Evolutionary conservation across 345 rosid species (phyloP), one percentile per base, ranked within the genome.

Genomic region (Salix caprea): DNA sequence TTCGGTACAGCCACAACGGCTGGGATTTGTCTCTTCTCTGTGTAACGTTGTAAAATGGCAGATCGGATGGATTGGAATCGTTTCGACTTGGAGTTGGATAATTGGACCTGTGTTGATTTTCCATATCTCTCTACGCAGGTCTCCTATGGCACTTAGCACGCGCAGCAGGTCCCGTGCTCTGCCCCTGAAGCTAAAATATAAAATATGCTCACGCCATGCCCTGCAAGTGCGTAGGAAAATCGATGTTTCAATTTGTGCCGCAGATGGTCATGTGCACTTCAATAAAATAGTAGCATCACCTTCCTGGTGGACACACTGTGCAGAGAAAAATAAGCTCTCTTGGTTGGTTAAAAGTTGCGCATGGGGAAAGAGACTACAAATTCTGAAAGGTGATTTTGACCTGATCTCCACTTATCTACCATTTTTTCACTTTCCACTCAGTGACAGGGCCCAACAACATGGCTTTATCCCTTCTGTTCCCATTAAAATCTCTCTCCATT

Each of bases 341-440:
- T 21, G 44, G 58, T 68, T 21, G 44, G 58, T 28, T 56, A 48
- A 60, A 56, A 76, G 73, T 37, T 40, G 48, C 9, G 64, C 19
- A 65, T 26, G 44, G 52, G 65, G 26, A 71, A 62, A 30, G 69
- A 73, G 28, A 26, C 42, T 24, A 52, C 10, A 36, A 56, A 11
- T 50, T 34, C 64, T 62, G 46, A 65, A 77, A 62, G 48, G 16
- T 70, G 15, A 62, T 48, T 77, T 71, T 71, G 56, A 65, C 80
- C 65, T 34, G 40, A 70, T 60, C 67, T 65, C 24, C 15, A n/a
- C 50, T 34, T 34, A 24, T 62, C 80, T 23, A 16, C 52, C 50
- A 13, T 7, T 71, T 44, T 48, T 77, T 48, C 15, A 9, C 65
- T 61, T 46, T 70, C 69, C 64, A 21, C 36, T 56, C 40, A 24